Percentiles rank a stretch among this genome's conserved stretches.
These are phyloP conservation scores for Escovopsis sp. DNA, from an alignment of 2,329 filamentous ascomycete species.

Conservation along the genomic window DNA sequence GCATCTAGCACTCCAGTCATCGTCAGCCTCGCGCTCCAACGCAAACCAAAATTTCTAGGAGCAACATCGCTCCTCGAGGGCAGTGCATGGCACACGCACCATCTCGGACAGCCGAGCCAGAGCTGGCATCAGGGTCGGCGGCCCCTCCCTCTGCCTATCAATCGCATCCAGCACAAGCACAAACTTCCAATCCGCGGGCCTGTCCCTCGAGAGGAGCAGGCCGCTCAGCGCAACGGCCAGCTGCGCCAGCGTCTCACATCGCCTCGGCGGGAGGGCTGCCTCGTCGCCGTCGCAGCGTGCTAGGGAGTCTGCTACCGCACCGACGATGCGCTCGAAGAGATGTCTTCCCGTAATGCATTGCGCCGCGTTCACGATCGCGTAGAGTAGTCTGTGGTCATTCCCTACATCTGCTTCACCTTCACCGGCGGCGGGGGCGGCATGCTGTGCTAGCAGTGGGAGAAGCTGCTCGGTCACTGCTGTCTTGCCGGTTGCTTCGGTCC, in stretches of 20 bases:
- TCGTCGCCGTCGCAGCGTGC: conserved; percentile 10
- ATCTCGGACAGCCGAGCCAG: conserved; percentile 69
- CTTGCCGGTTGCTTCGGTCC: conserved; percentile 78
- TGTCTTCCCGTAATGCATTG: conserved; percentile 71
- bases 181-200: conserved; percentile 39
- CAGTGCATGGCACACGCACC: conserved; percentile 35
- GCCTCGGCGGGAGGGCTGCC: conserved; percentile 25
- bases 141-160: conserved; percentile 68
- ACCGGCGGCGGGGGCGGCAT: too few species aligned
- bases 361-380: conserved; percentile 49
- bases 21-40: background rate
- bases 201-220: conserved; percentile 32
- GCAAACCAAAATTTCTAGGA: too few species aligned
- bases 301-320: conserved; percentile 39
- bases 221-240: conserved; percentile 57
- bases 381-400: conserved; percentile 22
- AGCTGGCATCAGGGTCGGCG: conserved; percentile 63
- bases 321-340: conserved; percentile 56
- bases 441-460: conserved; percentile 12
- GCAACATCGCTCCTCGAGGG: too few species aligned
- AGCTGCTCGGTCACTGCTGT: conserved; percentile 48
- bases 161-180: conserved; percentile 79
- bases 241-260: conserved; percentile 69
- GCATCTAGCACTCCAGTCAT: conserved; percentile 40
- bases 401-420: conserved; percentile 6